These are phyloP conservation scores for Aspergillus hancockii DNA, from an alignment of 495 filamentous ascomycete genomes.

Conservation along the genomic window DNA sequence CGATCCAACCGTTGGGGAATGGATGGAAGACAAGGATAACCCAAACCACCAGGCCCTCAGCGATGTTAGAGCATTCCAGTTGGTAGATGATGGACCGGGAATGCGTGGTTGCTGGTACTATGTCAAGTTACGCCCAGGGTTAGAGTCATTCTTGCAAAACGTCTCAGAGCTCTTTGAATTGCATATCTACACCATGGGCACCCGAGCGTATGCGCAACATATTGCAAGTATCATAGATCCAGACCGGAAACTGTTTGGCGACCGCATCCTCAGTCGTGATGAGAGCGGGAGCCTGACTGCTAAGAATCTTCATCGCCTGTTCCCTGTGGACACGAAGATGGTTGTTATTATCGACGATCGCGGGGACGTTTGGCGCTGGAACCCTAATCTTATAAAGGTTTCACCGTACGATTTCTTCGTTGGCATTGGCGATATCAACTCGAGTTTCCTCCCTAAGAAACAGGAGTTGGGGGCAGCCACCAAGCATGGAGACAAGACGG, in stretches of 20 bases:
- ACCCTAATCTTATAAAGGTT: slow-evolving; percentile 91
- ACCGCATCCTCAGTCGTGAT: slow-evolving; percentile 91
- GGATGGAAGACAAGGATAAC: slow-evolving; percentile 83
- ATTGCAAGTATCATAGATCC: slow-evolving; percentile 95
- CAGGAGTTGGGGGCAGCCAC: slow-evolving; percentile 59
- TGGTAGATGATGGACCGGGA: slow-evolving; percentile 78
- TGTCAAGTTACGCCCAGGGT: slow-evolving; percentile 94
- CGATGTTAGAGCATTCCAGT: slow-evolving; percentile 82
- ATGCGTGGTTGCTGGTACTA: slow-evolving; percentile 87
- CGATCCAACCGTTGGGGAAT: slow-evolving; percentile 93
- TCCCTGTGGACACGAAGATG: slow-evolving; percentile 98
- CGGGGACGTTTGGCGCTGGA: slow-evolving; percentile 97
- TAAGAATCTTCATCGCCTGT: slow-evolving; percentile 88
- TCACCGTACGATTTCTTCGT: slow-evolving; percentile 95
- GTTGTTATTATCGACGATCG: slow-evolving; percentile 98
- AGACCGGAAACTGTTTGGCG: slow-evolving; percentile 83
- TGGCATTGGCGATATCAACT: slow-evolving; percentile 98
- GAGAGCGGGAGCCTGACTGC: slow-evolving; percentile 90
- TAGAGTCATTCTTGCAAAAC: slow-evolving; percentile 77
- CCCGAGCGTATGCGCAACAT: slow-evolving; percentile 85
- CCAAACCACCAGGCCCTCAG: slow-evolving; percentile 91
- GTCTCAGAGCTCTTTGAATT: slow-evolving; percentile 85
- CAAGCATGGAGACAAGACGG: slow-evolving; percentile 18
- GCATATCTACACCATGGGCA: slow-evolving; percentile 99
- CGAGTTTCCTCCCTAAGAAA: slow-evolving; percentile 89